Conservation (phyloP, 495 filamentous ascomycete genomes). For the Penicillium chermesinum region DNA sequence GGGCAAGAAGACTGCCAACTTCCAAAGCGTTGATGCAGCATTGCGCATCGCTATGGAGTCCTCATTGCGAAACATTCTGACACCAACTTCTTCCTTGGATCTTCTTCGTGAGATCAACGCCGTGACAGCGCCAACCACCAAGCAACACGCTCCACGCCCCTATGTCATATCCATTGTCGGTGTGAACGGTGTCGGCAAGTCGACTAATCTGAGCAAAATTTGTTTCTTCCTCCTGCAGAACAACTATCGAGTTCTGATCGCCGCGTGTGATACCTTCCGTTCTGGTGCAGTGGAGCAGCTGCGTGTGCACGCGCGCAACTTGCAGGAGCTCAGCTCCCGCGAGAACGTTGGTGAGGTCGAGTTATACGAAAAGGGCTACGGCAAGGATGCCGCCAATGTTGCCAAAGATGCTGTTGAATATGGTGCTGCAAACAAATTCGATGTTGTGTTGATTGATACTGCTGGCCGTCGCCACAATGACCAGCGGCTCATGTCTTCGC, state of each 20-base stretch:
- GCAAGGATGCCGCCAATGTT: constrained; percentile 92
- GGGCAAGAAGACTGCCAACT: constrained; percentile 85
- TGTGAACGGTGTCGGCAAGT: constrained; percentile 97
- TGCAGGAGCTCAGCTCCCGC: constrained; percentile 75
- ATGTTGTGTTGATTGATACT: constrained; percentile 96
- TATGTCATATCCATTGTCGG: constrained; percentile 98
- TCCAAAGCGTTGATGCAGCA: constrained; percentile 83
- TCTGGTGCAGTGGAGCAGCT: constrained; percentile 96
- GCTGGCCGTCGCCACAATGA: constrained; percentile 95
- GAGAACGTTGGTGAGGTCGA: constrained; percentile 77
- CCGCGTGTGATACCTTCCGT: constrained; percentile 94
- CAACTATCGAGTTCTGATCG: constrained; percentile 90
- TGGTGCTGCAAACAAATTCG: constrained; percentile 67
- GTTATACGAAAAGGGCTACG: constrained; percentile 94
- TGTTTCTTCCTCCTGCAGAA: constrained; percentile 97
- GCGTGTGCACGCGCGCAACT: constrained; percentile 85
- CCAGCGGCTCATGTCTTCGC: constrained; percentile 82
- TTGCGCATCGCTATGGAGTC: constrained; percentile 82
- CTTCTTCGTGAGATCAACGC: constrained; percentile 87
- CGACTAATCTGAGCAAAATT: constrained; percentile 93
- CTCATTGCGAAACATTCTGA: constrained; percentile 89
- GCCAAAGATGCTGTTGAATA: constrained; percentile 87
- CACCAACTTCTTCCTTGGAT: constrained; percentile 89
- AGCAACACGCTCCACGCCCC: constrained; percentile 57
- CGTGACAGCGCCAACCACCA: constrained; percentile 56